A percentile compares a stretch with the other conserved stretches of the same genome.
These are phyloP conservation scores for Diaporthe sp. DNA, from an alignment of 2,329 filamentous ascomycete species.

Conservation along the genomic window DNA sequence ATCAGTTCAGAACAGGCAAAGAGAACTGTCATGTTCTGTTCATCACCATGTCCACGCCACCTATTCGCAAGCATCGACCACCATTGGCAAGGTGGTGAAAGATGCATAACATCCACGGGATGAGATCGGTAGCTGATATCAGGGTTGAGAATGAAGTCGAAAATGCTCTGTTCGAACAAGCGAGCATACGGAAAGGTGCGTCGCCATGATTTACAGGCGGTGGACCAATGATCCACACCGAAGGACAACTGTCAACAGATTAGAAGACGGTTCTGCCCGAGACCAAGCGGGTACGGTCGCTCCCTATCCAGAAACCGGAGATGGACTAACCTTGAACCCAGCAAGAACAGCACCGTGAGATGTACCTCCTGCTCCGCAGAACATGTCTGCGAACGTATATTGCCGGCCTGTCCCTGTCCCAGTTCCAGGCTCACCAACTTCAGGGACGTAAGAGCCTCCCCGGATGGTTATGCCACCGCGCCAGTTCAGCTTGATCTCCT, in stretches of 20 bases:
- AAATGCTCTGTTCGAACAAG: slow-evolving; percentile 62
- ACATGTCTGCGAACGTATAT: slow-evolving; percentile 80
- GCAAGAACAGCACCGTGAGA: slow-evolving; percentile 72
- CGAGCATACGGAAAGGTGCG: slow-evolving; percentile 65
- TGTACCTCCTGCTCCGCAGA: slow-evolving; percentile 80
- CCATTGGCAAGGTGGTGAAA: slow-evolving; percentile 81
- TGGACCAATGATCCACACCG: slow-evolving; percentile 72
- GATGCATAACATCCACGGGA: slow-evolving; percentile 76
- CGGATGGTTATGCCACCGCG: too few relatives aligned
- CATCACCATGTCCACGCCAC: slow-evolving; percentile 46
- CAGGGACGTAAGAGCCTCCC: too few relatives aligned
- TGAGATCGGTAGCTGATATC: slow-evolving; percentile 47
- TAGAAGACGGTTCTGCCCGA: too few relatives aligned
- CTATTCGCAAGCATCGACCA: too few relatives aligned
- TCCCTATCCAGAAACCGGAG: too few relatives aligned
- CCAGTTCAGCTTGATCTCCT: too few relatives aligned
- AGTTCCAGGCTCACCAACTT: too few relatives aligned
- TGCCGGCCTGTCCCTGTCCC: slow-evolving; percentile 44
- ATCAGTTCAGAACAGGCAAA: slow-evolving; percentile 70
- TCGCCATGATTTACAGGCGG: slow-evolving; percentile 70
- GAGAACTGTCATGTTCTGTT: slow-evolving; percentile 74
- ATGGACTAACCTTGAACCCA: slow-evolving; percentile 61
- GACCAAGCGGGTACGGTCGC: too few relatives aligned
- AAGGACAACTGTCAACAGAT: too few relatives aligned
- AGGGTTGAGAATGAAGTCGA: slow-evolving; percentile 61